Evolutionary conservation across 371 early-diverging fungal species (phyloP), one percentile per base, ranked within the genome.

Genomic region (Lichtheimia corymbifera): DNA sequence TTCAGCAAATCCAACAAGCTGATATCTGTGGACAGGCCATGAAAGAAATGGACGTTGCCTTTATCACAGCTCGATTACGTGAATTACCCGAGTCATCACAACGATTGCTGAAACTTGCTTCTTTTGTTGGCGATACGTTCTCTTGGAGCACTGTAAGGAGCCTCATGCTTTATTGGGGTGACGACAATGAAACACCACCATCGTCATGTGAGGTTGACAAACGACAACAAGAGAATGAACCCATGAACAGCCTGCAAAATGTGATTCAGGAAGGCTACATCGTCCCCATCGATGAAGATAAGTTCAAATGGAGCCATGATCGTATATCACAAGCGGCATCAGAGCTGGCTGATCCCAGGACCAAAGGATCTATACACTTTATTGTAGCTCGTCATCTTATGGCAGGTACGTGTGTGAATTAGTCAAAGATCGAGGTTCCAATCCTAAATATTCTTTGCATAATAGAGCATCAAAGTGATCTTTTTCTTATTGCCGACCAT

Each of bases 211-310:
- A 25, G 12, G 5, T 5, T 12, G 15, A 11, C 5, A 28, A 24
- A 7, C n/a, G 17, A 7, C 15, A 13, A 5, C 25, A 28, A n/a
- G 28, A 28, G 3, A 52, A 52, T 47, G 47, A 47, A 18, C 75
- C 78, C 12, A 74, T 78, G 50, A 71, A 67, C 50, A 76, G 79
- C 2, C 55, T 79, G 5, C 79, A 79, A 62, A 68, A 74, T 15
- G 76, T 72, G 4, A 53, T 76, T 6, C 79, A 79, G 58, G 79
- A 79, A 65, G 76, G 79, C 0, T 74, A 73, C 22, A 76, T 79
- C 51, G 22, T 79, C 18, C 79, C 79, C 0, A 52, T 75, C 9
- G 74, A 72, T 47, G 64, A 63, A 17, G 79, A 79, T 44, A 71
- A 74, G 25, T 79, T 79, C 45, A 71, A 65, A 58, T 79, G 76